These are phyloP conservation scores for Scheffersomyces spartinae DNA, from an alignment of 805 yeast genomes.

Conservation along the genomic window DNA sequence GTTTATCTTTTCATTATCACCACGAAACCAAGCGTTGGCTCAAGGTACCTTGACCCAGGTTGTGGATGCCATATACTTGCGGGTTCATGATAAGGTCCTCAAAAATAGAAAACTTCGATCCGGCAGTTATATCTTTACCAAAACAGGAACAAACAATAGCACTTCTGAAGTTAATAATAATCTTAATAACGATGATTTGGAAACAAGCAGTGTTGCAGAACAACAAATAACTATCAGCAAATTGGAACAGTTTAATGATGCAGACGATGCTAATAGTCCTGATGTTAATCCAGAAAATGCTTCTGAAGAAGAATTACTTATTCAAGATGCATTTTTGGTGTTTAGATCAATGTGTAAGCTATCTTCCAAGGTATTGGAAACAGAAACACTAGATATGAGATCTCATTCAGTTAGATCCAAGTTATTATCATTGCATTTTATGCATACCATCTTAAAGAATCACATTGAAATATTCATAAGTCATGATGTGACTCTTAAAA, in stretches of 20 bases:
- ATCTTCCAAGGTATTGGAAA: slow-evolving; percentile 74
- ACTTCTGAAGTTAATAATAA: slow-evolving; percentile 2
- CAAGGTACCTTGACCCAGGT: slow-evolving; percentile 93
- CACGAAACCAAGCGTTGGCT: slow-evolving; percentile 84
- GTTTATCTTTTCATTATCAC: slow-evolving; percentile 70
- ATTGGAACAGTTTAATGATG: slow-evolving; percentile 45
- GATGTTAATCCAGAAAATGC: slow-evolving; percentile 33
- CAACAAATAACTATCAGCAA: slow-evolving; percentile 46
- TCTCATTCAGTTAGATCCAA: slow-evolving; percentile 91
- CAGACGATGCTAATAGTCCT: slow-evolving; percentile 42
- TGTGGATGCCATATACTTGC: slow-evolving; percentile 73
- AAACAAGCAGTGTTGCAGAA: slow-evolving; percentile 11
- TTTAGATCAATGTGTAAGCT: slow-evolving; percentile 93
- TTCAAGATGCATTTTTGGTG: slow-evolving; percentile 85
- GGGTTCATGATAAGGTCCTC: slow-evolving; percentile 28
- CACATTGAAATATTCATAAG: slow-evolving; percentile 74
- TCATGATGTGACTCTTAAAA: slow-evolving; percentile 38
- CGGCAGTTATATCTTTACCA: background rate
- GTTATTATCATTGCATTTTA: slow-evolving; percentile 73
- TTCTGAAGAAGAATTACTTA: slow-evolving; percentile 54
- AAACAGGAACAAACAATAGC: background rate
- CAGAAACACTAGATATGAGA: slow-evolving; percentile 69
- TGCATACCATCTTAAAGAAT: slow-evolving; percentile 75
- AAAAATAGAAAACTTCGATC: background rate
- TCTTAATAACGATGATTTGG: slow-evolving; percentile 16